These are phyloP conservation scores for Talaromyces sp. DNA, from an alignment of 2,329 filamentous ascomycete species.

Conservation along the genomic window DNA sequence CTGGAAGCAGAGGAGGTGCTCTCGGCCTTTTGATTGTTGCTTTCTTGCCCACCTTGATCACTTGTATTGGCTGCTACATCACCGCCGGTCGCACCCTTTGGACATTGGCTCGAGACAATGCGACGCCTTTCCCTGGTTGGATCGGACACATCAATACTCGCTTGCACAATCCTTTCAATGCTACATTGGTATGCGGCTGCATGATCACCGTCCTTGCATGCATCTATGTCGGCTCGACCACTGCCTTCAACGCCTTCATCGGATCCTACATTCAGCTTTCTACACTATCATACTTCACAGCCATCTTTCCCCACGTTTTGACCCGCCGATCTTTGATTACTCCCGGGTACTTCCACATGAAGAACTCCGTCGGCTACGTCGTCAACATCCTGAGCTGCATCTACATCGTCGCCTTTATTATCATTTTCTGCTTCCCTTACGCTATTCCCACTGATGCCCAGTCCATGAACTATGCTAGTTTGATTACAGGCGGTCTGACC, in stretches of 20 bases:
- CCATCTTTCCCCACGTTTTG: conserved; percentile 53
- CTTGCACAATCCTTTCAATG: conserved; percentile 59
- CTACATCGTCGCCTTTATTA: conserved; percentile 56
- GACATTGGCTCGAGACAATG: conserved; percentile 58
- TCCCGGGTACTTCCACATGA: conserved; percentile 55
- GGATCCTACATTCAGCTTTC: conserved; percentile 60
- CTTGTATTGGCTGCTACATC: conserved; percentile 56
- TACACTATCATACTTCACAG: conserved; percentile 55
- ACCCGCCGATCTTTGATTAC: conserved; percentile 54
- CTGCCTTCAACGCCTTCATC: conserved; percentile 58
- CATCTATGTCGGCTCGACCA: conserved; percentile 56
- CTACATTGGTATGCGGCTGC: conserved; percentile 56
- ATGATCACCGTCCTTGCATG: conserved; percentile 56
- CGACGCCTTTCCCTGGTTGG: conserved; percentile 56
- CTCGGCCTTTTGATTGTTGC: conserved; percentile 60
- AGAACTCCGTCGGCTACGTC: conserved; percentile 48
- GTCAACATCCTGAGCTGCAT: conserved; percentile 53
- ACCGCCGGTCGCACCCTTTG: conserved; percentile 63
- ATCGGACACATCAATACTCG: conserved; percentile 55
- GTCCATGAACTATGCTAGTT: conserved; percentile 56
- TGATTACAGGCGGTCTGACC: conserved; percentile 55
- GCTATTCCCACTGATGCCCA: conserved; percentile 45
- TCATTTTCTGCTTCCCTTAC: conserved; percentile 62
- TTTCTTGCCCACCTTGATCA: conserved; percentile 56
- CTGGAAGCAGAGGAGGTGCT: conserved; percentile 50